A percentile compares a stretch with the other conserved stretches of the same genome.
Conservation (phyloP, 805 yeast species). For the Yarrowia sp. region DNA sequence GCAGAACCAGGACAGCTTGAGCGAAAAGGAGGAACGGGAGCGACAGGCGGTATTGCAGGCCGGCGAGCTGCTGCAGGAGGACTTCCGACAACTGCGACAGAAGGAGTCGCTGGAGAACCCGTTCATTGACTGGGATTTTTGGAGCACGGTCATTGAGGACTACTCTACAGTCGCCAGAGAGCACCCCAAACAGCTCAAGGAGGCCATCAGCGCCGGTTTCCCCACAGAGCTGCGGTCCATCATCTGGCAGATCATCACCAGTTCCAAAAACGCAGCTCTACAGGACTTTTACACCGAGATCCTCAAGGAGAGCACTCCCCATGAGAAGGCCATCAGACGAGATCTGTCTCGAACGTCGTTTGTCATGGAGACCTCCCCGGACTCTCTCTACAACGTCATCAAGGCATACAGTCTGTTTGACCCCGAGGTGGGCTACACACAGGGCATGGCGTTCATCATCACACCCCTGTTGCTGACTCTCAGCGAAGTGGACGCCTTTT, state of each 20-base stretch:
- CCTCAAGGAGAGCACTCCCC: slow-evolving; percentile 52
- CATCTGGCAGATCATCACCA: slow-evolving; percentile 86
- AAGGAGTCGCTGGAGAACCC: slow-evolving; percentile 21
- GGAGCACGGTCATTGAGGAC: slow-evolving; percentile 80
- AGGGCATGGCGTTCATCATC: slow-evolving; percentile 93
- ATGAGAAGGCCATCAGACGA: slow-evolving; percentile 72
- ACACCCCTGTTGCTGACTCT: slow-evolving; percentile 81
- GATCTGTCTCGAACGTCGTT: slow-evolving; percentile 86
- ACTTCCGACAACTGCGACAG: slow-evolving; percentile 12
- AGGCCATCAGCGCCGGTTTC: slow-evolving; percentile 69
- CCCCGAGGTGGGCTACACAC: slow-evolving; percentile 94
- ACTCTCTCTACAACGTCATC: slow-evolving; percentile 69
- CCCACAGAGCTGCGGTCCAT: slow-evolving; percentile 85
- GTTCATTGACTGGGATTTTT: slow-evolving; percentile 54
- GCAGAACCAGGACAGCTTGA: slow-evolving; percentile 23
- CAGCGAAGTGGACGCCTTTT: slow-evolving; percentile 80
- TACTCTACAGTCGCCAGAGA: slow-evolving; percentile 64
- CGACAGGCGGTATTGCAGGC: slow-evolving; percentile 16
- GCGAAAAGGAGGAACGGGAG: slow-evolving; percentile 18
- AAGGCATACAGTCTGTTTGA: slow-evolving; percentile 84
- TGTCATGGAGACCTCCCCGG: slow-evolving; percentile 54
- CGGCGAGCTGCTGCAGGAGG: slow-evolving; percentile 12
- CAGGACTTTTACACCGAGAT: slow-evolving; percentile 58
- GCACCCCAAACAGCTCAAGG: slow-evolving; percentile 58
- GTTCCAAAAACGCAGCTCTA: slow-evolving; percentile 63